Base-by-base conservation (phyloP, 352 stramenopile species). In the Globisporangium emineosum region DNA sequence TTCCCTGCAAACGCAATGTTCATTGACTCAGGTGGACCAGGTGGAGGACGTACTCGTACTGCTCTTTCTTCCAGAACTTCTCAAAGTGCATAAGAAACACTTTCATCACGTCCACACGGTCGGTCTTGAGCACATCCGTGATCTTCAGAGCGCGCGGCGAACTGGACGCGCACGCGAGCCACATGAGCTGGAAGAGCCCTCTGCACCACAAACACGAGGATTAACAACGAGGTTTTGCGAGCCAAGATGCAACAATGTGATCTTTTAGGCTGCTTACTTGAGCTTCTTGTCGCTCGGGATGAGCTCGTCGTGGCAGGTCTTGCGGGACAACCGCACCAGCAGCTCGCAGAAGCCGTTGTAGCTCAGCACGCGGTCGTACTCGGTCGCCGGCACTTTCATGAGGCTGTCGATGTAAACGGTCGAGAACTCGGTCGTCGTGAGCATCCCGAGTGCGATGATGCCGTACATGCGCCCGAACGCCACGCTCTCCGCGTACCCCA, bases 111-210 rank as follows among this genome's bases (percentile, higher is more conserved):
- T 86, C 71, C 37, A 85, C 50, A 42, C 76, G 72, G 64, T 89
- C 80, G n/a, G 76, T 87, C 73, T 90, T 92, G 65, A 89, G 79
- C 6, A 89, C 70, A 50, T 88, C 79, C 47, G 73, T 81, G 61
- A 89, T 91, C 77, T 86, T 83, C 30, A 90, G 65, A 29, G 71
- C 65, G 5, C 72, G 77, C 23, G 71, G 76, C 21, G 79, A 89
- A 47, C 64, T 73, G 10, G 81, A 85, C 23, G 80, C 69, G 17
- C 78, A 86, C 27, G 78, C 75, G 37, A 94, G 69, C 85, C 85
- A 94, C 85, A 94, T 94, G 50, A 92, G 66, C 69, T 94, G 85
- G 60, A 94, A 89, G 17, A 94, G 71, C 0, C 78, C 81, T 58
- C 78, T 88, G 53, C 27, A 29, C 6, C 7, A 21, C 3, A 59